These are phyloP conservation scores for Colletotrichum gloeosporioides DNA, from an alignment of 2,329 filamentous ascomycete genomes.

Conservation along the genomic window DNA sequence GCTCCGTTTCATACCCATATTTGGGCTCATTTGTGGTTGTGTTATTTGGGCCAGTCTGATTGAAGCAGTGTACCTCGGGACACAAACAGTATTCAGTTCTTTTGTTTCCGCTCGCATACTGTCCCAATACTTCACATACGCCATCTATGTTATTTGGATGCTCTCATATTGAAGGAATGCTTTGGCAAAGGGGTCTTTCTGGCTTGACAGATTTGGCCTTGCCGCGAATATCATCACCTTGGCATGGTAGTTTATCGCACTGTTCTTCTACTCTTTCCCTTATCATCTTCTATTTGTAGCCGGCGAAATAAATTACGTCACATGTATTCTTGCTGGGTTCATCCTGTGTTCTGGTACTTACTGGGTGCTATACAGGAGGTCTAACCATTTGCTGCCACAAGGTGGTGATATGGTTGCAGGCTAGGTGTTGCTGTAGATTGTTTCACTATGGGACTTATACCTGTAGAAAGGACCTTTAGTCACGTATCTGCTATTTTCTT, in stretches of 20 bases:
- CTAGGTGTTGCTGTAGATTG: no score
- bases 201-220: no score
- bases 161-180: rapidly evolving
- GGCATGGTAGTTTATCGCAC: rapidly evolving
- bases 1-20: no score
- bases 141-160: rapidly evolving
- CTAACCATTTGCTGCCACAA: rapidly evolving
- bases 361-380: rapidly evolving
- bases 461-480: rapidly evolving
- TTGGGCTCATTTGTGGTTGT: no score
- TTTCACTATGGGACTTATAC: rapidly evolving
- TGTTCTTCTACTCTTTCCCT: no score
- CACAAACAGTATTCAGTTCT: no score
- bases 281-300: rapidly evolving
- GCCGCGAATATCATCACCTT: no score
- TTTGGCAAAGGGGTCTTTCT: rapidly evolving
- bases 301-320: rapidly evolving
- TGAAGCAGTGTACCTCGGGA: no score
- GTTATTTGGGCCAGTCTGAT: no score
- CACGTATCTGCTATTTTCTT: rapidly evolving
- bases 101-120: no score
- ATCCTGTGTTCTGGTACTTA: rapidly evolving
- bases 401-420: rapidly evolving
- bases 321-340: no score
- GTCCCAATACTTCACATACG: no score